Evolutionary conservation across 192 early-diverging fungal genomes (phyloP).

Genomic region (Polychytrium aggregatum): DNA sequence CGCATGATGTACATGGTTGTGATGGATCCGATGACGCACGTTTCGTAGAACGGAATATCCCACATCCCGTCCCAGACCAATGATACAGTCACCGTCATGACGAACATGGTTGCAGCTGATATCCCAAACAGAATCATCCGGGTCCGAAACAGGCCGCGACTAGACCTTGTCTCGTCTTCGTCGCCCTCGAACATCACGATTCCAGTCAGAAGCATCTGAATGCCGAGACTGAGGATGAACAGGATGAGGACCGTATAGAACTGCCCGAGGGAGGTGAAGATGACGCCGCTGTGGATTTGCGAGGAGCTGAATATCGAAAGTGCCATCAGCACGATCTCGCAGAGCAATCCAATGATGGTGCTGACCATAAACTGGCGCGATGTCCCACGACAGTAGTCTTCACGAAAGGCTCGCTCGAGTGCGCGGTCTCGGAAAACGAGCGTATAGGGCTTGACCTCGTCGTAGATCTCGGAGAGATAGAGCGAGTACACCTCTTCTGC

Average conservation of each 20-base stretch:
- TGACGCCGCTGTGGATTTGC: background rate
- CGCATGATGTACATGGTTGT: slow-evolving; percentile 16
- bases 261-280: background rate
- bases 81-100: background rate
- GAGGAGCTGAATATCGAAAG: slow-evolving; percentile 8
- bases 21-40: slow-evolving; percentile 11
- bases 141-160: background rate
- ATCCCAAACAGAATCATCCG: slow-evolving; percentile 6
- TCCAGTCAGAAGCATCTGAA: slow-evolving; percentile 12
- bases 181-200: slow-evolving; percentile 2
- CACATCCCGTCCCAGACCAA: slow-evolving; percentile 10
- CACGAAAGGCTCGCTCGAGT: slow-evolving; percentile 12
- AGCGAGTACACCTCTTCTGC: too few species aligned
- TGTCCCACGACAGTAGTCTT: slow-evolving; percentile 8
- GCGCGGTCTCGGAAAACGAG: slow-evolving; percentile 3
- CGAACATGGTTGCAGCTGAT: slow-evolving; percentile 1
- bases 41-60: slow-evolving; percentile 3
- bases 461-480: slow-evolving; percentile 10
- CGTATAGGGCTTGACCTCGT: slow-evolving; percentile 2
- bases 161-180: slow-evolving; percentile 1
- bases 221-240: slow-evolving; percentile 5
- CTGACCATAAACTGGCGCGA: slow-evolving; percentile 2
- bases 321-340: slow-evolving; percentile 13
- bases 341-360: slow-evolving; percentile 1
- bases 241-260: slow-evolving; percentile 3